A percentile compares a stretch with the other conserved stretches of the same genome.
Evolutionary conservation across 495 filamentous ascomycete species (phyloP).

Genomic region (Lepraria neglecta): DNA sequence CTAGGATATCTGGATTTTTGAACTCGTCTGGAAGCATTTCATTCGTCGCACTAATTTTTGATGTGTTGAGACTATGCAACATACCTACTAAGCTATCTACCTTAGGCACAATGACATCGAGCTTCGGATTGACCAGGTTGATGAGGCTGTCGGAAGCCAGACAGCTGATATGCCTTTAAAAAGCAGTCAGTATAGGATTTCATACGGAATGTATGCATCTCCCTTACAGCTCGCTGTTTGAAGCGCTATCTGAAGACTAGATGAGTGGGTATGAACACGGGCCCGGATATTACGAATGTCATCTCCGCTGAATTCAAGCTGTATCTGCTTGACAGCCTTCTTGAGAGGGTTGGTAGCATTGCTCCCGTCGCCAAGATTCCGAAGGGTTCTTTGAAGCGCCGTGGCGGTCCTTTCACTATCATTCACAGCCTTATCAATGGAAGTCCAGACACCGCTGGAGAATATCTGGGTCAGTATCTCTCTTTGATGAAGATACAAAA

Average conservation of each 20-base stretch:
- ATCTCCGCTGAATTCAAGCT: constrained; percentile 1
- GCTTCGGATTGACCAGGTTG: background rate
- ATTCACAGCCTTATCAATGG: background rate
- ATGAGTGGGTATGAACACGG: background rate
- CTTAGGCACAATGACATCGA: background rate
- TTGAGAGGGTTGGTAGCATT: background rate
- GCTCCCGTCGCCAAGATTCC: background rate
- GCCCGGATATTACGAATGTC: background rate
- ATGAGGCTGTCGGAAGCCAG: background rate
- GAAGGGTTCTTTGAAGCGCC: background rate
- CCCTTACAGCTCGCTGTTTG: background rate
- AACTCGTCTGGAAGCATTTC: background rate
- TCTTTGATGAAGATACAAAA: background rate
- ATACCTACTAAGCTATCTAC: background rate
- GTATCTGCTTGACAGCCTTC: background rate
- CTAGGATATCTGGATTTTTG: background rate
- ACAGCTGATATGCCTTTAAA: constrained; percentile 1
- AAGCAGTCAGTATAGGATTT: background rate
- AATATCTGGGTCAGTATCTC: background rate
- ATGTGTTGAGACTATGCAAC: background rate
- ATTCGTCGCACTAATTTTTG: background rate
- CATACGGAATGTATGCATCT: background rate
- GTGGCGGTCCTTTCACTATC: background rate
- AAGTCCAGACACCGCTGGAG: background rate
- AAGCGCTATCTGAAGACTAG: constrained; percentile 1